A percentile compares a stretch with the other conserved stretches of the same genome.
Evolutionary conservation across 2,329 filamentous ascomycete species (phyloP).

Genomic region (Cytospora piceae): DNA sequence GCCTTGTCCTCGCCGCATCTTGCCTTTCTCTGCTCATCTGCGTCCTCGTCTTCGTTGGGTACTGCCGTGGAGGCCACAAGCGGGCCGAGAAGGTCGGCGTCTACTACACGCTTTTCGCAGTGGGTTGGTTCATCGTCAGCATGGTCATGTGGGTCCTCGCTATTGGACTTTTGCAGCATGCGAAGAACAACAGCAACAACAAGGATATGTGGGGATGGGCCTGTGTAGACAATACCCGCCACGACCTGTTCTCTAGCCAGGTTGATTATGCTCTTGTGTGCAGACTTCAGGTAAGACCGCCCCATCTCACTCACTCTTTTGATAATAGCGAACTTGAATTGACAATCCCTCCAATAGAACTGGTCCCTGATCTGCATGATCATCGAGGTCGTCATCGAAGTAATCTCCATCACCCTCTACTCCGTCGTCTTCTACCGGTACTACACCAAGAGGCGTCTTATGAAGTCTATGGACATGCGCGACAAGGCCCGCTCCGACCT

Average conservation of each 20-base stretch:
- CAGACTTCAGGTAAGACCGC: slow-evolving; percentile 71
- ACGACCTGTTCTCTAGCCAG: slow-evolving; percentile 75
- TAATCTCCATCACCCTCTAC: slow-evolving; percentile 90
- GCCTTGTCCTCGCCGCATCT: slow-evolving; percentile 77
- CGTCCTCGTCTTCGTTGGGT: slow-evolving; percentile 78
- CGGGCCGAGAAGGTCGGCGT: slow-evolving; percentile 90
- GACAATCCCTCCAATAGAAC: slow-evolving; percentile 60
- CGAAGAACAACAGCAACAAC: slow-evolving; percentile 71
- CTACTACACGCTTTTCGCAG: slow-evolving; percentile 94
- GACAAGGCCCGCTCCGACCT: slow-evolving; percentile 93
- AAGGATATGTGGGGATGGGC: slow-evolving; percentile 98
- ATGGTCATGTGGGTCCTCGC: slow-evolving; percentile 91
- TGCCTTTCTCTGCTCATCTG: slow-evolving; percentile 81
- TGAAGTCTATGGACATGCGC: slow-evolving; percentile 94
- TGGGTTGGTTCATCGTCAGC: slow-evolving; percentile 91
- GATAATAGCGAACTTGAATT: slow-evolving; percentile 28
- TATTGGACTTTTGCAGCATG: slow-evolving; percentile 80
- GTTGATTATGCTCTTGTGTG: slow-evolving; percentile 90
- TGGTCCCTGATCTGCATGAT: slow-evolving; percentile 96
- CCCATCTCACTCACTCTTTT: neutral
- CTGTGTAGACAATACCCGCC: slow-evolving; percentile 86
- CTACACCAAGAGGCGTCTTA: slow-evolving; percentile 92
- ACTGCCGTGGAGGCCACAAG: slow-evolving; percentile 85
- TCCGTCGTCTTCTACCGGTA: slow-evolving; percentile 95
- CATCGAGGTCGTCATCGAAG: slow-evolving; percentile 92